Base-by-base conservation (phyloP, 2,329 filamentous ascomycete genomes). In the Cladosporium phlei region DNA sequence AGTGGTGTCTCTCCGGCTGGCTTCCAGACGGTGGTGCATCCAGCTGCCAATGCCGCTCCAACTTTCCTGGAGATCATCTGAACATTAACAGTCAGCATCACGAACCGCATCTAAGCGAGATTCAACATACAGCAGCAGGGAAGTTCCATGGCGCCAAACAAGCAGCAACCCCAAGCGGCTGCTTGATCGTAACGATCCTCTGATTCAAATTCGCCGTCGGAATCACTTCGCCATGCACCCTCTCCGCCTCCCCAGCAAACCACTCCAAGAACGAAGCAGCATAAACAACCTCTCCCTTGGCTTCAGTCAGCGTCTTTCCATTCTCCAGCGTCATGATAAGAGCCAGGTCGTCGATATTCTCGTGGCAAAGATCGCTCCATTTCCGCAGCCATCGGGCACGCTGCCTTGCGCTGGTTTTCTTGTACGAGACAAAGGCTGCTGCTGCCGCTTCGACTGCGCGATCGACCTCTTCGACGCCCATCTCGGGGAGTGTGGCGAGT, bases 61-160 rank as follows among this genome's bases (percentile, higher is more conserved):
- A 55, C 39, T 37, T 66, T 66, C 5, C 64, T 44, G 4, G 58
- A 57, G 4, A 72, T 69, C 70, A 73, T 65, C n/a, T n/a, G n/a
- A n/a, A n/a, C n/a, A n/a, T n/a, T n/a, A n/a, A n/a, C n/a, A n/a
- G n/a, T n/a, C n/a, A n/a, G n/a, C n/a, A n/a, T n/a, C n/a, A n/a
- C n/a, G n/a, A n/a, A n/a, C n/a, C n/a, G n/a, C n/a, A n/a, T n/a
- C n/a, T n/a, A n/a, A n/a, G n/a, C n/a, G n/a, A 2, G 30, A 33
- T 19, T 33, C 5, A 20, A 33, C 30, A n/a, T n/a, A n/a, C 20
- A 5, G 63, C 62, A 9, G 51, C 44, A 3, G 60, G 59, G 22
- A 61, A 60, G 40, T 64, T 64, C 60, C 61, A 63, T 2, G 62
- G 61, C 2, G 55, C 52, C 12, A 63, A 47, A 50, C 54, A 47